Evolutionary conservation across 108 stramenopile genomes (phyloP), one percentile per base, ranked within the genome.

Genomic region (Ochromonas danica): DNA sequence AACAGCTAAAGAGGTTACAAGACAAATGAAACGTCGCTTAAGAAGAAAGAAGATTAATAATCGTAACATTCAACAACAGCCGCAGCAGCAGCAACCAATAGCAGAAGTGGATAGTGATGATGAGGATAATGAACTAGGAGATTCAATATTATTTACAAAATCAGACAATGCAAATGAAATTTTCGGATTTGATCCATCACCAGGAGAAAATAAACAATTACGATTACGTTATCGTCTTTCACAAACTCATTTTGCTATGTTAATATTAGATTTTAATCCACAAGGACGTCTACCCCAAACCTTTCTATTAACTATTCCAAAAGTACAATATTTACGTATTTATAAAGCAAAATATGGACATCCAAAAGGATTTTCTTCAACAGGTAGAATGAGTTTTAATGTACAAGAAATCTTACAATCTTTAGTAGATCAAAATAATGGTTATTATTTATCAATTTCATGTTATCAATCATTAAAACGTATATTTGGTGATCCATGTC

Each of bases 141-240:
- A n/a, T n/a, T n/a, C n/a, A n/a, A n/a, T n/a, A n/a, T n/a, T n/a
- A n/a, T n/a, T n/a, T n/a, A n/a, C n/a, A n/a, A n/a, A n/a, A n/a
- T n/a, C n/a, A n/a, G n/a, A 67, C 10, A 28, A 67, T 14, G 35
- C 35, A 25, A 36, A 67, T 25, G 33, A 67, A 36, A 35, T 35
- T 10, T 67, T 67, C 35, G 63, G 63, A 28, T 36, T 3, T 35
- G 63, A 67, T 67, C 63, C 63, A 67, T 31, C 30, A 3, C 63
- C 63, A 6, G 63, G 63, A 67, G 10, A 25, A 67, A 67, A 67
- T 67, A 67, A 67, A 67, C 63, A 67, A 36, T 36, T 67, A 25
- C 17, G 63, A 10, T 51, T 67, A 6, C 63, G 63, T 35, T 67
- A 67, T 25, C 63, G 63, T 67, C 3, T 67, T 10, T 22, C 10